Base-by-base conservation (phyloP, 139 green algal species). In the Pleodorina starrii region DNA sequence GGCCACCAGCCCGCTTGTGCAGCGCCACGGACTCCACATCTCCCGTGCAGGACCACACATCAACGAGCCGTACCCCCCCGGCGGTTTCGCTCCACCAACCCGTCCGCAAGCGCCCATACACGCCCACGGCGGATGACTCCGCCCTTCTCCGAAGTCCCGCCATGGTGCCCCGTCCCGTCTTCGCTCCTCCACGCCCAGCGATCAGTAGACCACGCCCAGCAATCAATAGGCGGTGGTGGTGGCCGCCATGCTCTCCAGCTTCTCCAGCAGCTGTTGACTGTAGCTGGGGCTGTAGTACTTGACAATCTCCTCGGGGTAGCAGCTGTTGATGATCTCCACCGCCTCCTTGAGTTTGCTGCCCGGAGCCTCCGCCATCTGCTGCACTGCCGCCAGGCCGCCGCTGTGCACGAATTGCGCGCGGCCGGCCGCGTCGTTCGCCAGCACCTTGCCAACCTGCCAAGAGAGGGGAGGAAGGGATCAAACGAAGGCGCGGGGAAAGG, bases 201-300 rank as follows among this genome's bases (percentile, higher is more conserved):
- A n/a, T n/a, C n/a, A n/a, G n/a, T n/a, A n/a, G n/a, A n/a, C n/a
- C n/a, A n/a, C n/a, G n/a, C n/a, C n/a, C n/a, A n/a, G 25, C 25
- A 4, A 43, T 63, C n/a, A 89, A 25, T 89, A 89, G 0, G 84
- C 84, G 25, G 84, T 44, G 29, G 84, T 83, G 11, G 84, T 89
- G 69, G 84, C 84, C 10, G 82, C 82, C 84, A 89, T 96, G 93
- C 80, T 85, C 94, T 97, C 95, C 72, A 98, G 91, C 94, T 98
- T 97, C 89, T 97, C 90, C 60, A 98, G 90, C 88, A 98, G 93
- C 92, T 95, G 91, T 89, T 95, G 89, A 74, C 90, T 93, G 91
- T 98, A 98, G 40, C 75, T 91, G 29, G 96, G 96, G 82, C 92
- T 96, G 93, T 98, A 98, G 94, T 98, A 98, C 73, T 95, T 94